phyloP scores from a whole-genome alignment of 148 eudicot species.

The Pouteria glomerata region DNA sequence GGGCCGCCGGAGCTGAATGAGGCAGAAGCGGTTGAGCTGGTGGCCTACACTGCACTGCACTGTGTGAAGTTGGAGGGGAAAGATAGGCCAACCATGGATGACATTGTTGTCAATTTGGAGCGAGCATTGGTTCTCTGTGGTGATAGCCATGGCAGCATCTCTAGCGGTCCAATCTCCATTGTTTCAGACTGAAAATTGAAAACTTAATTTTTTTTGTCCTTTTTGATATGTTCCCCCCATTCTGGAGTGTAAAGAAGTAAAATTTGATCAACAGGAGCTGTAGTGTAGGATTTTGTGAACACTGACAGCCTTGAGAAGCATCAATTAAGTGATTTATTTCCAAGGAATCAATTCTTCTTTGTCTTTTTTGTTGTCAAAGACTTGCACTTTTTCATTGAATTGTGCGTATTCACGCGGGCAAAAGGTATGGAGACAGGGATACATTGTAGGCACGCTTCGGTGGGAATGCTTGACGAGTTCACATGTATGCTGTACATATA shows the following conservation, averaged over 20 bases:
- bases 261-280: conserved; percentile 5
- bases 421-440: too few species aligned
- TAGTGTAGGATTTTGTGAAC: neutral
- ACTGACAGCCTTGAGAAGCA: too few species aligned
- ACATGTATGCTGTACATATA: too few species aligned
- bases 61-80: conserved; percentile 78
- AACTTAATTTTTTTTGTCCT: neutral
- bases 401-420: too few species aligned
- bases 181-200: conserved; percentile 45
- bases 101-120: conserved; percentile 72
- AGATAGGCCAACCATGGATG: conserved; percentile 71
- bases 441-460: too few species aligned
- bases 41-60: conserved; percentile 69
- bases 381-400: too few species aligned
- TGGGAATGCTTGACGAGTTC: too few species aligned
- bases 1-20: conserved; percentile 51
- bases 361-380: too few species aligned
- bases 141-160: conserved; percentile 72
- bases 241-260: conserved; percentile 9
- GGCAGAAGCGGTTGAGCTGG: conserved; percentile 71
- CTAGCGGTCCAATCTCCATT: conserved; percentile 53
- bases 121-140: conserved; percentile 53
- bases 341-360: too few species aligned
- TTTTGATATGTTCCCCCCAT: conserved; percentile 8
- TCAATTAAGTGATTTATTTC: too few species aligned